A percentile compares a stretch with the other conserved stretches of the same genome.
Evolutionary conservation across 1,284 basidiomycete species (phyloP).

Genomic region (Moesziomyces antarcticus): DNA sequence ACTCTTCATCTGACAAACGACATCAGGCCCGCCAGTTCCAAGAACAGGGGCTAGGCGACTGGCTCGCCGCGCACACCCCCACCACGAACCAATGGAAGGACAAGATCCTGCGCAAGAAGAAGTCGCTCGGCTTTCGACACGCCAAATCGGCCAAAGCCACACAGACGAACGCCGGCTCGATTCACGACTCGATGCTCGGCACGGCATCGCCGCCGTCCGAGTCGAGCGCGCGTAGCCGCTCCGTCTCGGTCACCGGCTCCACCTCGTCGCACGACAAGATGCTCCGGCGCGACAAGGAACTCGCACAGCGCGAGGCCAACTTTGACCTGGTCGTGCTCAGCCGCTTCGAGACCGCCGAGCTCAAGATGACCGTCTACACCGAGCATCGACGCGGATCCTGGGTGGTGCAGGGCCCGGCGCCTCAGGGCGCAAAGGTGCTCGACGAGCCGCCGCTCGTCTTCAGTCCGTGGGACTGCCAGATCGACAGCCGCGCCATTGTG

Average conservation of each 20-base stretch:
- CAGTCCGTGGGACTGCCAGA: conserved; percentile 44
- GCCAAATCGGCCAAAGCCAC: conserved; percentile 14
- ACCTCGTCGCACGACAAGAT: conserved; percentile 28
- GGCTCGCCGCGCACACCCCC: conserved; percentile 8
- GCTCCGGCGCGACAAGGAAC: conserved; percentile 34
- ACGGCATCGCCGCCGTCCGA: not conserved
- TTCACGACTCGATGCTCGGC: conserved; percentile 28
- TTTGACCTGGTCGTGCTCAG: conserved; percentile 41
- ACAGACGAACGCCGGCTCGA: conserved; percentile 1
- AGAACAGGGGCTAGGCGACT: conserved; percentile 17
- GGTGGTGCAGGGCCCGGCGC: conserved; percentile 37
- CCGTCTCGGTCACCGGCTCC: conserved; percentile 5
- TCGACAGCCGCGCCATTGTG: conserved; percentile 43
- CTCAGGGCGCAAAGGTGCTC: conserved; percentile 8
- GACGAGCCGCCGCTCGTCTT: conserved; percentile 33
- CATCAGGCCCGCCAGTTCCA: conserved; percentile 5
- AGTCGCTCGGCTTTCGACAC: conserved; percentile 16
- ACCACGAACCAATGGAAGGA: conserved; percentile 23
- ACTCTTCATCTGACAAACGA: not conserved
- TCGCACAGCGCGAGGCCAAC: conserved; percentile 34
- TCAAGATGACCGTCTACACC: conserved; percentile 42
- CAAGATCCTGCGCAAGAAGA: conserved; percentile 34
- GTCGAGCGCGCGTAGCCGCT: conserved; percentile 2
- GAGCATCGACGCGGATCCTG: conserved; percentile 42
- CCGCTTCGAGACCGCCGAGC: conserved; percentile 39